phyloP scores from a whole-genome alignment of 495 filamentous ascomycete genomes.

The Eremomyces bilateralis region DNA sequence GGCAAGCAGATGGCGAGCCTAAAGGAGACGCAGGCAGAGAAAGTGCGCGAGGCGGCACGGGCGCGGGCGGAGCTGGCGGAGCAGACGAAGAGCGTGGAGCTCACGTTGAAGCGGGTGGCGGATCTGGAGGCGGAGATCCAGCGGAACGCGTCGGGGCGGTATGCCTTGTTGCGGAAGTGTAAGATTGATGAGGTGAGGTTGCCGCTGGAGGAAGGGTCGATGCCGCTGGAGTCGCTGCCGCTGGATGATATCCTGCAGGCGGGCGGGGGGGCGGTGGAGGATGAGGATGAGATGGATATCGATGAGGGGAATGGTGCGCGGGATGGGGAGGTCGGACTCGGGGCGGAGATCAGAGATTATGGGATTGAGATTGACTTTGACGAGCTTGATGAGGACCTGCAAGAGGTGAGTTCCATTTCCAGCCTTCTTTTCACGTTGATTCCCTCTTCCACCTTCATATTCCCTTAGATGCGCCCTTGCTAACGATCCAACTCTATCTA shows the following conservation, averaged over 20 bases:
- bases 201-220: slow-evolving; percentile 55
- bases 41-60: slow-evolving; percentile 53
- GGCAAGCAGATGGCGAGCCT: slow-evolving; percentile 46
- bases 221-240: slow-evolving; percentile 56
- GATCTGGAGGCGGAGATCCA: slow-evolving; percentile 64
- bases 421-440: neutral
- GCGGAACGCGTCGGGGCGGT: slow-evolving; percentile 59
- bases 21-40: slow-evolving; percentile 40
- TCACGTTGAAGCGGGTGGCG: slow-evolving; percentile 52
- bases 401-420: slow-evolving; percentile 41
- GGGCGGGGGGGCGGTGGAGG: slow-evolving; percentile 32
- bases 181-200: slow-evolving; percentile 83
- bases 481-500: slow-evolving; percentile 3
- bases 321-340: slow-evolving; percentile 15
- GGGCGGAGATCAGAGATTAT: slow-evolving; percentile 51
- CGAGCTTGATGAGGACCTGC: slow-evolving; percentile 64
- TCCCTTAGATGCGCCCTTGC: too few species aligned
- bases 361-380: slow-evolving; percentile 86
- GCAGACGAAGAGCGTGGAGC: slow-evolving; percentile 60
- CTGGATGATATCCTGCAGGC: slow-evolving; percentile 45
- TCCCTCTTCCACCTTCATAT: neutral
- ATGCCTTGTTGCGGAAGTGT: slow-evolving; percentile 66
- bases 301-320: slow-evolving; percentile 35
- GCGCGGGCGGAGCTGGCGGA: slow-evolving; percentile 71
- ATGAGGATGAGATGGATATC: slow-evolving; percentile 71